Base-by-base conservation (phyloP, 78 protist species). In the Dictyostelium intermedium region DNA sequence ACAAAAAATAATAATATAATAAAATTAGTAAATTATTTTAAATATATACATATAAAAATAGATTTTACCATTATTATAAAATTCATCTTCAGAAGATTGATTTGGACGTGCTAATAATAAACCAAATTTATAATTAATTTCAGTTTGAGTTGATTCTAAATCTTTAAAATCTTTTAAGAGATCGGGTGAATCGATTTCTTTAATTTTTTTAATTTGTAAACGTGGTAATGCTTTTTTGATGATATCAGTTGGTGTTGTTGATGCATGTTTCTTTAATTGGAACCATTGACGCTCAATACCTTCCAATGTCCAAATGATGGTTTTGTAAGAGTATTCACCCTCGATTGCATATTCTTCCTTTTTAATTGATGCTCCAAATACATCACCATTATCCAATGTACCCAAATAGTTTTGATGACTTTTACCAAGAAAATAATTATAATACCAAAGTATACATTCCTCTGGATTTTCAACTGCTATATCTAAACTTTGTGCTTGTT, bases 101-200 rank as follows among this genome's bases (percentile, higher is more conserved):
- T 87, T 87, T 32, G 66, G 78, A 69, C 81, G 82, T 27, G 89
- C 86, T 72, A 93, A 53, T 41, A 78, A 23, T 25, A 93, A 32
- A 32, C 96, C 96, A 85, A 93, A 86, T 56, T 93, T 93, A 35
- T 93, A 92, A 20, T 63, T 16, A 18, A 76, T 37, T 78, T 87
- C 93, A 13, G 85, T 87, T 66, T 79, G 93, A 23, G 93, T 66
- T 23, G 78, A 5, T 45, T 87, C 93, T 35, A 87, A 41, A 30
- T 87, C 85, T 87, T 87, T 87, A 45, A 87, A 87, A 34, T 87
- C 93, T 37, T 78, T 69, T 25, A 87, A 47, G 1, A 87, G 20
- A 20, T 79, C 93, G 0, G 63, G 18, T n/a, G 84, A 63, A 35
- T 87, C 93, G 14, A 87, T 61, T 39, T 87, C 93, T 78, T 87